Base-by-base conservation (phyloP, 2,329 filamentous ascomycete species). In the Cordyceps sp. region DNA sequence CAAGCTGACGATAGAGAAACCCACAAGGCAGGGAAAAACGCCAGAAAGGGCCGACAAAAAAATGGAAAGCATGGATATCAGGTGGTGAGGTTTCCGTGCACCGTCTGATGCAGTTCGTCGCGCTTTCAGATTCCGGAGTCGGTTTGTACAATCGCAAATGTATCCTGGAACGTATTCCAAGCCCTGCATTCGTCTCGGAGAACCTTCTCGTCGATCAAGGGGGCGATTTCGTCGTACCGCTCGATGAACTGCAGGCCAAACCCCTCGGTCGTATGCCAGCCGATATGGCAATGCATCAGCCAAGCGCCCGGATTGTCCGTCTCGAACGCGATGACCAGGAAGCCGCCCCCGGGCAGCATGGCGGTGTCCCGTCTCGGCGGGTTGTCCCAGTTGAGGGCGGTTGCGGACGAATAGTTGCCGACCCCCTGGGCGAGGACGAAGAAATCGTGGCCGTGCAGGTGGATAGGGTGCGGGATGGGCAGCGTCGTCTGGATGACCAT, bases 311-410 rank as follows among this genome's bases (percentile, higher is more conserved):
- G 60, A 44, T 69, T 70, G 34, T 59, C 53, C 0, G 57, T 55
- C 41, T 62, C 48, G 38, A 66, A 62, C 3, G 61, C 64, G 33
- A 70, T 49, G n/a, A 65, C 58, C 4, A 66, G 33, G 44, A 61
- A 60, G 0, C 64, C 64, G 9, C 42, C 39, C 2, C 42, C 44
- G 1, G 55, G 57, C 3, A 71, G 51, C 38, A 63, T 55, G 6
- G 64, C 63, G 3, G 63, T 61, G 40, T 71, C 66, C 23, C 67
- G 57, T 9, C 67, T 61, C 18, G 62, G 57, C 2, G 67, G 64
- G 42, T 69, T 70, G 3, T 19, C 14, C 21, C 1, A 33, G 35
- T 13, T 44, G 35, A 28, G 25, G 1, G 42, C 13, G 2, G 39
- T 29, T 1, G 33, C 33, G 12, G 44, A 25, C 6, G 37, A 40